phyloP scores from a whole-genome alignment of 2,329 filamentous ascomycete genomes.

The Ophiostoma populinum region DNA sequence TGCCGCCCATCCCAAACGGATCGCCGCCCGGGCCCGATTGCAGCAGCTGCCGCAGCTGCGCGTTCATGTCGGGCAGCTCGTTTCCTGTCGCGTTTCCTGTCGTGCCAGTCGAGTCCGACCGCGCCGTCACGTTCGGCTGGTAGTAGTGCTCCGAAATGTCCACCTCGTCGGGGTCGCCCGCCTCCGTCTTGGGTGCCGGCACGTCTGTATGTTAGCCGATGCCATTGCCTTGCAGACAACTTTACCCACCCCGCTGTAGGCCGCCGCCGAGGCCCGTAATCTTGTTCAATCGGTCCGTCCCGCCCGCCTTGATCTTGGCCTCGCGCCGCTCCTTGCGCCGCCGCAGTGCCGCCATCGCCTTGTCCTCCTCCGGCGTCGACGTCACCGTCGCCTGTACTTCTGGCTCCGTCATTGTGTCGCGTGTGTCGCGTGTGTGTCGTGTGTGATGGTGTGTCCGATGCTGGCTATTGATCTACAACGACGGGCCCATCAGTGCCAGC shows the following conservation, averaged over 20 bases:
- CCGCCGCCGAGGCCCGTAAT: constrained; percentile 56
- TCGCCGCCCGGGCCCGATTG: constrained; percentile 14
- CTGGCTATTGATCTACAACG: no score
- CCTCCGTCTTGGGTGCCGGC: constrained; percentile 14
- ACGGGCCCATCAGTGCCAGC: no score
- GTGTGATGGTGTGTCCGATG: no score
- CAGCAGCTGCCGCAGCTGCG: constrained; percentile 49
- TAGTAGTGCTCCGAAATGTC: constrained; percentile 66
- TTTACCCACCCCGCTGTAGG: constrained; percentile 25
- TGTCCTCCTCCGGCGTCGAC: constrained; percentile 21
- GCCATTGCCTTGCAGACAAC: background rate
- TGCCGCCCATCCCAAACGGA: constrained; percentile 3
- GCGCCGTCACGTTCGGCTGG: constrained; percentile 27
- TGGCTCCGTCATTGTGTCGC: constrained; percentile 24
- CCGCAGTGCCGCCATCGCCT: constrained; percentile 43
- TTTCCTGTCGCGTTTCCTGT: constrained; percentile 14
- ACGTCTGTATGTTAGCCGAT: background rate
- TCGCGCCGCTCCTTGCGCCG: constrained; percentile 64
- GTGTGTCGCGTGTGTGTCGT: no score
- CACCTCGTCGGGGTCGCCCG: constrained; percentile 55
- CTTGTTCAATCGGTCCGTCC: constrained; percentile 50
- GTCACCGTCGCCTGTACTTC: constrained; percentile 13
- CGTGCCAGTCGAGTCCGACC: constrained; percentile 17
- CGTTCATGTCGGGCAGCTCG: constrained; percentile 24
- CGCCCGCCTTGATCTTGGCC: constrained; percentile 60